Base-by-base conservation (phyloP, 1,139 yeast genomes). In the Ashbya aceris region DNA sequence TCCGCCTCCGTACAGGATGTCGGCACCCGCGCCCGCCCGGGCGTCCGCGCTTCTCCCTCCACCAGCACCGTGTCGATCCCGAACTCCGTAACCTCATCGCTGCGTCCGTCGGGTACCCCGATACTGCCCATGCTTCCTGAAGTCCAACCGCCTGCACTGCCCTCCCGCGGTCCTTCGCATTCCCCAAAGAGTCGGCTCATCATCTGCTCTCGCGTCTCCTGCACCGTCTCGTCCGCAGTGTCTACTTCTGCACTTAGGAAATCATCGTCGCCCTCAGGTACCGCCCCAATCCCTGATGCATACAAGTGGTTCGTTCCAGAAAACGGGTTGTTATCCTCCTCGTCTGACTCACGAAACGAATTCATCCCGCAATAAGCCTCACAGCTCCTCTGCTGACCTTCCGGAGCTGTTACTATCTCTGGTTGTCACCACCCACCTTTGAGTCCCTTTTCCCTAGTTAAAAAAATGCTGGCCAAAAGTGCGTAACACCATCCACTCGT, bases 281-380 rank as follows among this genome's bases (percentile, higher is more conserved):
- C 50, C 7, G 53, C 56, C 12, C 55, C 57, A 13, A 69, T 63
- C 4, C 73, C 73, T 13, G 67, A 61, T 0, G 72, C 68, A 44
- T 55, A 67, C 42, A 54, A 54, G 42, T 69, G 73, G 33, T 61
- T 62, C 3, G 71, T 66, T 2, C 73, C 74, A 5, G 64, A 60
- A 51, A 70, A 70, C 1, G 74, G 74, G 48, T 70, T 70, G 48
- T 70, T 70, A 47, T 69, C 72, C 39, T 69, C 78, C 38, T 76
- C 79, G 9, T 65, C 62, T 40, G 52, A 50, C 14, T 49, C 53
- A 39, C 40, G 40, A 36, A 49, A 50, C 36, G 44, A 40, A 37
- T 46, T 45, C 54, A 51, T 51, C 28, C 13, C 27, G 35, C 23
- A 17, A 17, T 17, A 17, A 17, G 23, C 23, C 23, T 17, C 23